phyloP scores from a whole-genome alignment of 2,329 filamentous ascomycete genomes.

The Trichoderma sp. region DNA sequence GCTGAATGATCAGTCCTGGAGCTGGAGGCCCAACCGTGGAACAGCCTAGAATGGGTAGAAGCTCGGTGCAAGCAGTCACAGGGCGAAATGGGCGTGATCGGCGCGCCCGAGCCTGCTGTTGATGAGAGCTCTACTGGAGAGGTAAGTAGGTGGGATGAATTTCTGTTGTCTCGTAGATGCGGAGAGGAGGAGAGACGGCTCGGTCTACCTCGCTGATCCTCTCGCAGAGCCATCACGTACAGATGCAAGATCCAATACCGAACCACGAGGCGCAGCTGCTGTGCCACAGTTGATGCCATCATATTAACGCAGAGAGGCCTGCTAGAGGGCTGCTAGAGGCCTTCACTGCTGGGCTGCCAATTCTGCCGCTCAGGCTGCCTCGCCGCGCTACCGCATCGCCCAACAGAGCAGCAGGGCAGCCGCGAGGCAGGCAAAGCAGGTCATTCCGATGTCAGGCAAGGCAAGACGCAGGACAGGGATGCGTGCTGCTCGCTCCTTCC shows the following conservation, averaged over 20 bases:
- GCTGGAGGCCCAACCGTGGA: conserved; percentile 1
- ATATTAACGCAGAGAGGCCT: background rate
- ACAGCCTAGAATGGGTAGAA: background rate
- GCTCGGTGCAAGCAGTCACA: conserved; percentile 2
- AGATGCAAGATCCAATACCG: background rate
- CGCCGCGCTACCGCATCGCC: conserved; percentile 4
- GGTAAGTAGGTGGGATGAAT: background rate
- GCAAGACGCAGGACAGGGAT: conserved; percentile 14
- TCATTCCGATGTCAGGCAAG: background rate
- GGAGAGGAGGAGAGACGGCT: background rate
- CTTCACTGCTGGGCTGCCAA: background rate
- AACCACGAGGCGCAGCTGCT: conserved; percentile 20
- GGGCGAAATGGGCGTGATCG: background rate
- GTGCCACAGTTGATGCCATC: conserved; percentile 14
- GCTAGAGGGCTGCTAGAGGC: background rate
- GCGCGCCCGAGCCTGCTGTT: background rate
- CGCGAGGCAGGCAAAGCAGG: background rate
- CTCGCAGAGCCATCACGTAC: background rate
- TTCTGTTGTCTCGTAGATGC: background rate
- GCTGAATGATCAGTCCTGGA: background rate
- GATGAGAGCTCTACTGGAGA: background rate
- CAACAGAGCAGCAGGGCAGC: background rate
- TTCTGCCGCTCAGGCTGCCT: conserved; percentile 22
- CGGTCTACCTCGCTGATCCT: background rate
- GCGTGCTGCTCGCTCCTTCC: conserved; percentile 4